A percentile compares a stretch with the other conserved stretches of the same genome.
phyloP scores from a whole-genome alignment of 2,329 filamentous ascomycete genomes.

The Colletotrichum sp. region DNA sequence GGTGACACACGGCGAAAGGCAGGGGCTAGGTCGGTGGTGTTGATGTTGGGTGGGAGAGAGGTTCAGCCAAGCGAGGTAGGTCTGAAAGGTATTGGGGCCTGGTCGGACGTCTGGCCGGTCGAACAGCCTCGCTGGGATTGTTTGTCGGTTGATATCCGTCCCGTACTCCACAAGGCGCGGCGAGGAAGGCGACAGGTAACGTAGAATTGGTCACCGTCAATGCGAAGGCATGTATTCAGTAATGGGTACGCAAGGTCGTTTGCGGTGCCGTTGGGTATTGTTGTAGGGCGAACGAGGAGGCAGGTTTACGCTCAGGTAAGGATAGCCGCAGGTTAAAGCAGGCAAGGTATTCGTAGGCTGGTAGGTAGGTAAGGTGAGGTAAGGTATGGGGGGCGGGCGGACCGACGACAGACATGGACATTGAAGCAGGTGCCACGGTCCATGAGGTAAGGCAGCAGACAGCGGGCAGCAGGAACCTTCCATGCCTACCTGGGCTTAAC shows the following conservation, averaged over 20 bases:
- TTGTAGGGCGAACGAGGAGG: background rate
- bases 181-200: background rate
- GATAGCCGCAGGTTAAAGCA: background rate
- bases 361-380: background rate
- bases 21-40: background rate
- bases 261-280: background rate
- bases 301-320: background rate
- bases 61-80: background rate
- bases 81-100: background rate
- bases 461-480: background rate
- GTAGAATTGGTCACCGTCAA: background rate
- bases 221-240: background rate
- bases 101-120: background rate
- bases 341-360: background rate
- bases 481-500: too few relatives aligned
- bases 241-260: constrained; percentile 5
- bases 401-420: background rate
- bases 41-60: background rate
- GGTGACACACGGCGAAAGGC: background rate
- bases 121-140: background rate
- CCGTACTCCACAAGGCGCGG: background rate
- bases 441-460: background rate
- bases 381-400: background rate
- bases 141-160: background rate
- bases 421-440: background rate